These are phyloP conservation scores for Salicornia ramosissima DNA, from an alignment of 148 eudicot species.

Conservation along the genomic window DNA sequence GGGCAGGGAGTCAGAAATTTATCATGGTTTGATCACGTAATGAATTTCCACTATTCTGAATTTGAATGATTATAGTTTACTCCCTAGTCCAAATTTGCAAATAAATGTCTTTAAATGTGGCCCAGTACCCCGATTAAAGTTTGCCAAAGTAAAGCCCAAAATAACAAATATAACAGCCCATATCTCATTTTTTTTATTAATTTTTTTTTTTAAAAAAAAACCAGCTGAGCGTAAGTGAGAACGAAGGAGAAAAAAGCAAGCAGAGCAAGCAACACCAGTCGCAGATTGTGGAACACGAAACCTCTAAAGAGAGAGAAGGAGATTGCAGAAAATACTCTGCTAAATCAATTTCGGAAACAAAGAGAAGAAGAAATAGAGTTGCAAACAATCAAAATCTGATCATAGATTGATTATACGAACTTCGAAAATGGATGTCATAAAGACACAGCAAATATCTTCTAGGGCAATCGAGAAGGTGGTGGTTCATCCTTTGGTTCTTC, in stretches of 20 bases:
- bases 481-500: slow-evolving; percentile 85
- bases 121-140: too few species aligned
- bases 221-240: background rate
- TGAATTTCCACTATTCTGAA: too few species aligned
- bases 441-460: slow-evolving; percentile 76
- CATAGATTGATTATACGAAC: too few species aligned
- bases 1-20: too few species aligned
- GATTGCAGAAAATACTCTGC: background rate
- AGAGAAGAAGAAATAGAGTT: background rate
- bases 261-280: background rate
- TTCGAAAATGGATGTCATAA: slow-evolving; percentile 76
- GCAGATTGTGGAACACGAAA: background rate
- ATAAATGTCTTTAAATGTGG: too few species aligned
- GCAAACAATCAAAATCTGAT: background rate
- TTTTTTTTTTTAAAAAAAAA: too few species aligned
- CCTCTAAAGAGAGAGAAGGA: background rate
- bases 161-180: too few species aligned
- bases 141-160: too few species aligned
- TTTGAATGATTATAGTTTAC: too few species aligned
- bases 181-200: too few species aligned
- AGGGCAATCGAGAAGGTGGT: slow-evolving; percentile 82
- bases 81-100: too few species aligned
- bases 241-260: background rate
- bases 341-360: background rate
- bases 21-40: too few species aligned